These are phyloP conservation scores for Colletotrichum coccodes DNA, from an alignment of 2,329 filamentous ascomycete species.

Conservation along the genomic window DNA sequence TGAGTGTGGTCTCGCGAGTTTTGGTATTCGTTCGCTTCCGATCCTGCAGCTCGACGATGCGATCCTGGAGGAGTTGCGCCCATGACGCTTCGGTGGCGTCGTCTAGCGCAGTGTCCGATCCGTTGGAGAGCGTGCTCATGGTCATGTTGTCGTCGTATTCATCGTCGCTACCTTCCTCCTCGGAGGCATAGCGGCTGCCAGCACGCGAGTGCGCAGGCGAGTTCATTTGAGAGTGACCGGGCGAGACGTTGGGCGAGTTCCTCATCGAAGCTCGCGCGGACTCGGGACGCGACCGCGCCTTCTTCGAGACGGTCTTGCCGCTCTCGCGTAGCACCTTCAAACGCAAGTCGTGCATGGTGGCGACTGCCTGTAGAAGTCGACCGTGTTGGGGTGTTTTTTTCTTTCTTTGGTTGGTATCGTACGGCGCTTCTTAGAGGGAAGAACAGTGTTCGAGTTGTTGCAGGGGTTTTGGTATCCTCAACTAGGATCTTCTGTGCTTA, in stretches of 20 bases:
- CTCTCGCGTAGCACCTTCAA: slow-evolving; percentile 76
- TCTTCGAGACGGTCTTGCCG: slow-evolving; percentile 77
- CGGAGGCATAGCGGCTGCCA: slow-evolving; percentile 71
- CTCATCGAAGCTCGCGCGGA: slow-evolving; percentile 67
- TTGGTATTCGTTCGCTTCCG: slow-evolving; percentile 82
- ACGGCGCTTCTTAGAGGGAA: slow-evolving; percentile 13
- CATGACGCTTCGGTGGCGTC: slow-evolving; percentile 66
- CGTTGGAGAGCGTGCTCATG: slow-evolving; percentile 52
- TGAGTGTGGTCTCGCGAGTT: slow-evolving; percentile 73
- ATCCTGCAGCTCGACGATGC: slow-evolving; percentile 76
- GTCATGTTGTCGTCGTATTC: slow-evolving; percentile 61
- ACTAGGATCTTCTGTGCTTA: slow-evolving; percentile 16
- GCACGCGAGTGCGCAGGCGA: slow-evolving; percentile 69
- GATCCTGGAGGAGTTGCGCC: slow-evolving; percentile 70
- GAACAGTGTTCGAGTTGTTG: background rate
- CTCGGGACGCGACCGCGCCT: slow-evolving; percentile 68
- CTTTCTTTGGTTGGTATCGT: background rate
- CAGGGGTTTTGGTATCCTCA: background rate
- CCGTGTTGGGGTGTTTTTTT: background rate
- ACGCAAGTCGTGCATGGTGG: slow-evolving; percentile 69
- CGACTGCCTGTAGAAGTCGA: background rate
- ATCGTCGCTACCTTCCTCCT: slow-evolving; percentile 69
- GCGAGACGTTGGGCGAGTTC: slow-evolving; percentile 67
- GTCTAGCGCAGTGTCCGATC: slow-evolving; percentile 64
- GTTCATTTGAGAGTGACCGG: slow-evolving; percentile 64